Base-by-base conservation (phyloP, 306 rosid genomes). In the Phaseolus lunatus region DNA sequence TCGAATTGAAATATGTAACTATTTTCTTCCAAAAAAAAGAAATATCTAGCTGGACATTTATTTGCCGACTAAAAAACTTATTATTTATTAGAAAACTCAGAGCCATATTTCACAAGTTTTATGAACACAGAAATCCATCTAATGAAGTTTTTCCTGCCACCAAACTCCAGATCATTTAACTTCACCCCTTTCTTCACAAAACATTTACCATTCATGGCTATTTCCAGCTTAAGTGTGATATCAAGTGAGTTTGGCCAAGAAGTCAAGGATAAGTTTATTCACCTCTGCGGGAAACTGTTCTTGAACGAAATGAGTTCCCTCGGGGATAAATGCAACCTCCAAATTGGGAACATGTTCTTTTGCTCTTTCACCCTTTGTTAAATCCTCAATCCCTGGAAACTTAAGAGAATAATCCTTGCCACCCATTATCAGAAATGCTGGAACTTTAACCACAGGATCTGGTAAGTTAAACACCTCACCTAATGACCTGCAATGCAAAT, bases 241-340 rank as follows among this genome's bases (percentile, higher is more conserved):
- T 89, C 87, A 88, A 48, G 82, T 78, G 82, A 85, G 92, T 73
- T 88, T 91, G 52, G 78, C 20, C 37, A 91, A 88, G 87, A 87
- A 93, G 78, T 27, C 70, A 79, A 93, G 84, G 71, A 93, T 81
- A 9, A 87, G 90, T 76, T 88, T 81, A 82, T 90, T 93, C 58
- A 91, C 89, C 81, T 82, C 85, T 11, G 78, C 84, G 0, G 98
- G 98, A 15, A 75, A 90, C 64, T 93, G 97, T 80, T 91, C 97
- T 56, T 93, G 97, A 78, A 87, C 91, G 81, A 93, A 93, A 84
- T 93, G 98, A 10, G 94, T 88, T 79, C 98, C 98, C 80, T 90
- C 92, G 1, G 90, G 91, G 35, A 90, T 81, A 66, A 82, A 86
- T 29, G 81, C 65, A 48, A 91, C 78, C 80, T 88, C 96, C 82